Evolutionary conservation across 495 filamentous ascomycete species (phyloP), one percentile per base, ranked within the genome.

Genomic region (Aspergillus steynii): DNA sequence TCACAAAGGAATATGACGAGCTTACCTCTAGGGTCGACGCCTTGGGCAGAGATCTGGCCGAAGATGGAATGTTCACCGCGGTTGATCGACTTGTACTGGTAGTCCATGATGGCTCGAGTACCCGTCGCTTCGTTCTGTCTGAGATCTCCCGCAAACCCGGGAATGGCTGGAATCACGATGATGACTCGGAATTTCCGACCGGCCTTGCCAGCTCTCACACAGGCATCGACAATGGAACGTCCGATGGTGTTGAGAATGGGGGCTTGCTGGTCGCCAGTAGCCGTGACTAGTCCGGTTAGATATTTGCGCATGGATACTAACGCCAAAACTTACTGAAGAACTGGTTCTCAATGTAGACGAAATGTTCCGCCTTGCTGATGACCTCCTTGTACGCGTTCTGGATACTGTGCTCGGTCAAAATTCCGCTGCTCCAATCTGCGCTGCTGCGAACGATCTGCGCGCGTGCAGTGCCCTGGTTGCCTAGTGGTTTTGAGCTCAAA

Each of bases 311-410:
- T 15, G 26, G 9, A 1, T 20, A 20, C 20, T 20, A 20, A 20
- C 20, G 20, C 27, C 14, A 5, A 5, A 50, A 31, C 67, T 69
- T 74, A 82, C 76, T 95, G 82, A 98, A 97, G 80, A 97, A 97
- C 64, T 98, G 94, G 65, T 98, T 98, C 73, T 97, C 93, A 62
- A 97, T 97, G 75, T 98, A 98, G 51, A 98, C 89, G 69, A 88
- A 96, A 70, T 97, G 91, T 74, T 94, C 74, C 0, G 94, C 94
- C 55, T 88, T 89, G 29, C 86, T 76, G 63, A 97, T 99, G 28
- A 92, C 74, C 56, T 96, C 90, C 59, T 80, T 86, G 70, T 97
- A 97, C 8, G 95, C 94, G 66, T 91, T 97, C 61, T 96, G 92
- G 50, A 99, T 97, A 64, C 88, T 93, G 62, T 93, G 90, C 59